Conservation (phyloP, 805 yeast species). For the Ascoidea asiatica region DNA sequence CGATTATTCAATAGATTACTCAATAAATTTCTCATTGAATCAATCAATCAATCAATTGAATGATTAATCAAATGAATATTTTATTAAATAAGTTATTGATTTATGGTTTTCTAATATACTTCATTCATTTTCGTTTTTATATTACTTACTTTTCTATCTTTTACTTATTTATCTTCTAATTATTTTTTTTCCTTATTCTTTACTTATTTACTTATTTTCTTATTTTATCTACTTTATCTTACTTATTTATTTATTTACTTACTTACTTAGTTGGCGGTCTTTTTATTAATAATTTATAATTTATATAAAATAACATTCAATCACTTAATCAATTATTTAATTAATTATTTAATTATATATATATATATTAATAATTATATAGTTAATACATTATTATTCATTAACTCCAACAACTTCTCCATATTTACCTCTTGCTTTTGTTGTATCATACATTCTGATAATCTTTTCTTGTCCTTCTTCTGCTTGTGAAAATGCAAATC, state of each 20-base stretch:
- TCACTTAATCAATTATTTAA: not conserved
- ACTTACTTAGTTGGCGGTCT: not conserved
- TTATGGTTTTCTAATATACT: too few relatives aligned
- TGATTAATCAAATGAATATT: too few relatives aligned
- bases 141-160: not conserved
- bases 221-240: not conserved
- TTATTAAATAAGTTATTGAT: too few relatives aligned
- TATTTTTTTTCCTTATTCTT: not conserved
- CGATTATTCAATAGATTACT: too few relatives aligned
- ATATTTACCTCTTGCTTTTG: constrained; percentile 64
- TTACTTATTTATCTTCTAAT: not conserved
- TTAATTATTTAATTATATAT: not conserved
- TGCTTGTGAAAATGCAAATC: constrained; percentile 94
- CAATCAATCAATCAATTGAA: too few relatives aligned
- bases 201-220: not conserved
- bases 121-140: not conserved
- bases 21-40: too few relatives aligned
- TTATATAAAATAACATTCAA: too few relatives aligned
- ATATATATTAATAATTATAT: not conserved
- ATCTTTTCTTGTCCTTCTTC: constrained; percentile 90
- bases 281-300: not conserved
- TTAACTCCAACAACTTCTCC: constrained; percentile 42
- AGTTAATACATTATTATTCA: constrained; percentile 1
- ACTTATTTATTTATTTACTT: not conserved
- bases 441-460: constrained; percentile 90